Conservation (phyloP, 768 basidiomycete species). For the Boletellus ananiceps region DNA sequence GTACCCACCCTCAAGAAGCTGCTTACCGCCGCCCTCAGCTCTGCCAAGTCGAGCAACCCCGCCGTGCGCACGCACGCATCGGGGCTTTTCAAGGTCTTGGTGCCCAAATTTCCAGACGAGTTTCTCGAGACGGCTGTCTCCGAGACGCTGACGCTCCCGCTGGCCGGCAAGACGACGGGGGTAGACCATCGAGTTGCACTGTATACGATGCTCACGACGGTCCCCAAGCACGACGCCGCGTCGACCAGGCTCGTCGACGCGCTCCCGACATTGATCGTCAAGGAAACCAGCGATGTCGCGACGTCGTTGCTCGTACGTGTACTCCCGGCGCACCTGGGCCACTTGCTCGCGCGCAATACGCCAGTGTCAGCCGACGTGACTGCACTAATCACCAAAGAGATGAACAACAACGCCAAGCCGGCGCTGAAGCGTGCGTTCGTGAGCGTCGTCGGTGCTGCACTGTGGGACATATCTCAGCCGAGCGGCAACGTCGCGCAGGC, state of each 20-base stretch:
- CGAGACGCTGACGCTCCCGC: constrained; percentile 72
- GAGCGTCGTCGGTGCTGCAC: constrained; percentile 53
- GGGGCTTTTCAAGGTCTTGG: constrained; percentile 51
- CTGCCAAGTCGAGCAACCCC: constrained; percentile 70
- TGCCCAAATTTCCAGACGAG: constrained; percentile 31
- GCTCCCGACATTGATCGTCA: constrained; percentile 47
- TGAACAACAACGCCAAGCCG: constrained; percentile 63
- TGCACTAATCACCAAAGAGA: constrained; percentile 61
- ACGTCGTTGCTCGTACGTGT: constrained; percentile 49
- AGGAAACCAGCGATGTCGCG: constrained; percentile 76
- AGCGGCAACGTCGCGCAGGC: constrained; percentile 38
- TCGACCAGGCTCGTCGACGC: constrained; percentile 42
- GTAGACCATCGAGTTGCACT: constrained; percentile 81
- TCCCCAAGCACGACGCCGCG: constrained; percentile 46
- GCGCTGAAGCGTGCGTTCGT: constrained; percentile 57
- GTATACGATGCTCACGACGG: constrained; percentile 66
- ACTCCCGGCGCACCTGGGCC: constrained; percentile 55
- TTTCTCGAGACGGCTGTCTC: constrained; percentile 45
- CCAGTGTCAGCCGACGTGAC: constrained; percentile 42
- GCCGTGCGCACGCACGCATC: constrained; percentile 53
- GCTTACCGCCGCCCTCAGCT: constrained; percentile 56
- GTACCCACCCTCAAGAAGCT: constrained; percentile 47
- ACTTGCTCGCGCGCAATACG: constrained; percentile 42
- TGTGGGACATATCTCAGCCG: constrained; percentile 40
- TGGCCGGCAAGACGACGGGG: constrained; percentile 80